Evolutionary conservation across 768 basidiomycete genomes (phyloP).

Genomic region (Pleurotus tuber-regium): DNA sequence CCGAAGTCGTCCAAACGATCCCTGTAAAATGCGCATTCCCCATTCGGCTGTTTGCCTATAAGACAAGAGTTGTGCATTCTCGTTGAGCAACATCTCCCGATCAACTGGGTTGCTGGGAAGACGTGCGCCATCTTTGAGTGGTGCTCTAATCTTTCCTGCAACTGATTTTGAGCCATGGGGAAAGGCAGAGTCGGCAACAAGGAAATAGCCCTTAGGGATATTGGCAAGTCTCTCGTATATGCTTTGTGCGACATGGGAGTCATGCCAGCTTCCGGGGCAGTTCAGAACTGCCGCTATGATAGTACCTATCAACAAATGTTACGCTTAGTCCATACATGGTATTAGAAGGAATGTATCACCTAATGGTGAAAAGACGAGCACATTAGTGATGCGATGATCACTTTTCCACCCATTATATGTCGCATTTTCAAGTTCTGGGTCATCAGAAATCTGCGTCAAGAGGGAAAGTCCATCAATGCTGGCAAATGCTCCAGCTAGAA

Average conservation of each 20-base stretch:
- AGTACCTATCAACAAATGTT: conserved; percentile 24
- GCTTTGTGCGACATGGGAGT: conserved; percentile 38
- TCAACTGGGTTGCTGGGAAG: conserved; percentile 18
- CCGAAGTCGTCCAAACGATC: conserved; percentile 42
- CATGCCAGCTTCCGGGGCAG: conserved; percentile 42
- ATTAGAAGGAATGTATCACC: conserved; percentile 15
- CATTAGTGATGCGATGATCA: conserved; percentile 33
- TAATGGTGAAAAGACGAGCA: conserved; percentile 27
- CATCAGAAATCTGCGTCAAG: conserved; percentile 27
- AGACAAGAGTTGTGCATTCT: conserved; percentile 39
- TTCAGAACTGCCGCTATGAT: conserved; percentile 34
- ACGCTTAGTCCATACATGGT: not conserved
- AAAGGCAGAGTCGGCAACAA: conserved; percentile 40
- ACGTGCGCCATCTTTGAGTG: conserved; percentile 31
- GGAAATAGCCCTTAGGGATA: conserved; percentile 32
- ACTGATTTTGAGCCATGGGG: conserved; percentile 23
- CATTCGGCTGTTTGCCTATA: conserved; percentile 50
- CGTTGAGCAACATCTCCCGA: conserved; percentile 20
- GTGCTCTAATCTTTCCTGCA: conserved; percentile 28
- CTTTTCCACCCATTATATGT: conserved; percentile 44
- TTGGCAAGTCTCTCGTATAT: conserved; percentile 24
- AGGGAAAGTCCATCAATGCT: conserved; percentile 40
- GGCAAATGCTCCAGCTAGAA: conserved; percentile 37
- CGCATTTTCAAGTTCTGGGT: conserved; percentile 39
- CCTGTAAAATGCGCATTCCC: conserved; percentile 45